These are phyloP conservation scores for Silene noctiflora DNA, from an alignment of 179 eudicot genomes.

Conservation along the genomic window DNA sequence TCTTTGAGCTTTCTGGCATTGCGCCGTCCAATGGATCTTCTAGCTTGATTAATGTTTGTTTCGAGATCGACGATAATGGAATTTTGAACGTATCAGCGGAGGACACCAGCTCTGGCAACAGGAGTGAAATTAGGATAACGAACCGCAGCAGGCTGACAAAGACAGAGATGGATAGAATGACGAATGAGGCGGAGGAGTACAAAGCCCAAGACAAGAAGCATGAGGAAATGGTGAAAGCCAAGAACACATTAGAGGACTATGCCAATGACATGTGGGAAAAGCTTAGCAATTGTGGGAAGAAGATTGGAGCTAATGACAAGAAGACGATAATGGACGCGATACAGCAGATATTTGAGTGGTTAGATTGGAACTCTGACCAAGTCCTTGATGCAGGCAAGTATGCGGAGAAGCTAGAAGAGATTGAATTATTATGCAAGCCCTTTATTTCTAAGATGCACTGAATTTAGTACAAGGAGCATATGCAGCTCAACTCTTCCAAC, in stretches of 20 bases:
- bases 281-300: slow-evolving; percentile 1
- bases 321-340: background rate
- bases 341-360: slow-evolving; percentile 10
- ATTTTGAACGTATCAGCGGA: slow-evolving; percentile 16
- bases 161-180: slow-evolving; percentile 12
- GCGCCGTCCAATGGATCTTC: background rate
- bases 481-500: no score
- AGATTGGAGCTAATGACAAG: background rate
- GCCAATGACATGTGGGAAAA: slow-evolving; percentile 1
- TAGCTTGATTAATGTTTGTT: slow-evolving; percentile 3
- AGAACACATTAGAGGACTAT: slow-evolving; percentile 15
- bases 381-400: slow-evolving; percentile 11
- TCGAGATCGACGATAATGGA: slow-evolving; percentile 13
- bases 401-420: slow-evolving; percentile 4
- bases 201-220: slow-evolving; percentile 3
- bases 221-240: slow-evolving; percentile 9
- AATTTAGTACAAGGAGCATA: no score
- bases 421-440: background rate
- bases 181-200: slow-evolving; percentile 20
- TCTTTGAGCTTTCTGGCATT: slow-evolving; percentile 6
- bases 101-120: background rate
- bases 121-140: slow-evolving; percentile 6
- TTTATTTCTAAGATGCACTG: background rate
- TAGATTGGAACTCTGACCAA: background rate
- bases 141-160: slow-evolving; percentile 6